Evolutionary conservation across 2,329 filamentous ascomycete genomes (phyloP), one percentile per base, ranked within the genome.

Genomic region (Fusarium tjaetaba): DNA sequence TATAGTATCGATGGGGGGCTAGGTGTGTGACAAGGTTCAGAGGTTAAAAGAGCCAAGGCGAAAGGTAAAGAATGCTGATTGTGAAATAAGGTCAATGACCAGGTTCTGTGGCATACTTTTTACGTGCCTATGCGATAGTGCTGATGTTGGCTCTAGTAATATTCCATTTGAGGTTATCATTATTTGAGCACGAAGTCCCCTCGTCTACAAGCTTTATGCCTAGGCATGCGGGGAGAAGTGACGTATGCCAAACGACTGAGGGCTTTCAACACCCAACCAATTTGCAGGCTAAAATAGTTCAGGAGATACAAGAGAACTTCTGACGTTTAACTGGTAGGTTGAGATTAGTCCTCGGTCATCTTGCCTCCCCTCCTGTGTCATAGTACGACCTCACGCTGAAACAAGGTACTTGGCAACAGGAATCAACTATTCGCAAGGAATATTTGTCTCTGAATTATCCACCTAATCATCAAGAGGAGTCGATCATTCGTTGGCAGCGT

Each of bases 401-500:
- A 13, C 15, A 4, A 18, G 28, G 11, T 4, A 13, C 15, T n/a
- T 16, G 7, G 7, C 10, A n/a, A 9, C 28, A 32, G 2, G 28
- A 16, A 18, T n/a, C 6, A n/a, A 22, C 7, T n/a, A 0, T 32
- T 13, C 28, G 18, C 16, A 30, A 30, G 5, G 46, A 49, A 16
- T 34, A 1, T 51, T 10, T 34, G 9, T 24, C 2, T 34, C 18
- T 13, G 22, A 10, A 32, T 11, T 18, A 15, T 15, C 18, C 10
- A 2, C 4, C 18, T 36, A 53, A 24, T 55, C 59, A 13, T 63
- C 45, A 4, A 62, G 56, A 22, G 51, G 57, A 9, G 36, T 51
- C 0, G 66, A 62, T 66, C 68, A 70, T 30, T 66, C 61, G 11
- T 71, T 70, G 2, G 61, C 56, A 15, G 48, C 46, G 20, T 60